Evolutionary conservation across 2,329 filamentous ascomycete species (phyloP).

Genomic region (Penicillium olsonii): DNA sequence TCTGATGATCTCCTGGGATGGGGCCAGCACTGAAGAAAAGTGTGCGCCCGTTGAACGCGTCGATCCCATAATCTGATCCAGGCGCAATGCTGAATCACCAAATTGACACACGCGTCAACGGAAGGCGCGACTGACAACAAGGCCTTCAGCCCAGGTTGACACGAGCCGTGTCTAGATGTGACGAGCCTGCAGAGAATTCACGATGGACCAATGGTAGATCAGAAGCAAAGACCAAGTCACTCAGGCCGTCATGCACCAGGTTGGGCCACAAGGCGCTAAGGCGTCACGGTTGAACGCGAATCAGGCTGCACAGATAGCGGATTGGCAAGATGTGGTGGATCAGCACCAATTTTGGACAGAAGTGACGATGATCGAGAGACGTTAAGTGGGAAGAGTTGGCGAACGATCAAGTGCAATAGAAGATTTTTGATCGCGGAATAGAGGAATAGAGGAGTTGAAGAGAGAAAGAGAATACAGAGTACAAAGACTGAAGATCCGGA

Average conservation of each 20-base stretch:
- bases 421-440: too few relatives aligned
- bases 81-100: slow-evolving; percentile 12
- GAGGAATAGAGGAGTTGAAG: not conserved
- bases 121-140: slow-evolving; percentile 13
- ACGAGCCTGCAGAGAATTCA: slow-evolving; percentile 19
- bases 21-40: slow-evolving; percentile 59
- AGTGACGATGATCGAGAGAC: not conserved
- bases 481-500: not conserved
- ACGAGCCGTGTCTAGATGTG: slow-evolving; percentile 11
- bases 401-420: not conserved
- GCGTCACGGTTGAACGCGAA: slow-evolving; percentile 20
- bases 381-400: not conserved
- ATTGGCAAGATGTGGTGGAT: not conserved
- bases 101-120: slow-evolving; percentile 30
- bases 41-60: slow-evolving; percentile 53
- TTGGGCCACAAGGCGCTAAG: slow-evolving; percentile 33
- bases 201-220: slow-evolving; percentile 17
- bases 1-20: slow-evolving; percentile 37
- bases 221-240: slow-evolving; percentile 15
- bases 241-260: slow-evolving; percentile 26
- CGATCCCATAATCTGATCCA: slow-evolving; percentile 37
- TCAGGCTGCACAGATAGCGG: slow-evolving; percentile 14
- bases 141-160: slow-evolving; percentile 10
- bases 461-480: slow-evolving; percentile 6
- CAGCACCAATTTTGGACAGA: not conserved